Evolutionary conservation across 2,329 filamentous ascomycete species (phyloP), one percentile per base, ranked within the genome.

Genomic region (Magnaporthiopsis poae): DNA sequence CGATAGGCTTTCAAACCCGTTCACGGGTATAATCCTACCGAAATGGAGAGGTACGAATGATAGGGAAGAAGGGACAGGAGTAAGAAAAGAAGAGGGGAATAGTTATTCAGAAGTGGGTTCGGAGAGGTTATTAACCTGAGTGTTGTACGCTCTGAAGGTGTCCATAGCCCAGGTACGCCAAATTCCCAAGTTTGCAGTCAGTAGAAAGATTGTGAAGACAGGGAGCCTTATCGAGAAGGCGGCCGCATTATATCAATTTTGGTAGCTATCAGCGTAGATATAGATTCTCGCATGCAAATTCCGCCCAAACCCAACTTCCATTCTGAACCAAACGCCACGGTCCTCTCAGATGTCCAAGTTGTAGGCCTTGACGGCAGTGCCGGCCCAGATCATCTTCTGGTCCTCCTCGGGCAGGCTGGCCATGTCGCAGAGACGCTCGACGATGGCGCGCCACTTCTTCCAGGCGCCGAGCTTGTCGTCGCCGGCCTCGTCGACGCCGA

Each of bases 301-400:
- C 7, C 21, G 9, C n/a, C 18, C 46, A 56, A 56, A 56, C 46
- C 46, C 46, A 56, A 56, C 46, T 25, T 25, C 25, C 31, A 56
- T 56, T 56, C 18, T 13, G n/a, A 56, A n/a, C 4, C n/a, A 11
- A 11, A 56, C 21, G 21, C n/a, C 21, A 3, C 8, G n/a, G 8
- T 56, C 18, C 46, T 5, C 46, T 56, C 31, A 60, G 13, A 63
- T 63, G 5, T 76, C 72, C 8, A 88, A 77, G 3, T 78, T 77
- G 72, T 96, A 97, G 1, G 90, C 92, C 76, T 85, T 83, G 65
- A 84, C 80, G 0, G 90, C 91, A 13, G 89, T 92, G 27, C 84
- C 85, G 63, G 84, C 86, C 86, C 91, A 96, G 63, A 96, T 80
- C 76, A 82, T 84, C 68, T 81, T 82, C 74, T 84, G 84, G 68